Evolutionary conservation across 495 filamentous ascomycete genomes (phyloP), one percentile per base, ranked within the genome.

Genomic region (Lasiosphaeria hispida): DNA sequence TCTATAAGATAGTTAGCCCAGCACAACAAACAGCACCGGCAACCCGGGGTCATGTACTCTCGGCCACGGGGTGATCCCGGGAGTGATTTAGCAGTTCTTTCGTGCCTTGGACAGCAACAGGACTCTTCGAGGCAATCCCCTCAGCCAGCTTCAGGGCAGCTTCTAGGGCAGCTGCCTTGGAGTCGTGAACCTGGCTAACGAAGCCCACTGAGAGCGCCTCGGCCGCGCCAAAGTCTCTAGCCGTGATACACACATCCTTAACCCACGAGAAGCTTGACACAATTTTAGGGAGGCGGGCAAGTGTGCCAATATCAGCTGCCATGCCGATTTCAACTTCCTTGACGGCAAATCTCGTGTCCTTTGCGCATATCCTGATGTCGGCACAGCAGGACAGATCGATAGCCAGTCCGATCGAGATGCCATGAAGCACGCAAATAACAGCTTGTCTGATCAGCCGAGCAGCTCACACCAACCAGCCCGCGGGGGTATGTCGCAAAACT

Each of bases 271-370:
- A 74, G 56, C 76, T 85, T 1, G 87, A 86, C 5, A 96, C 91
- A 7, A 88, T 77, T 73, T 95, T 94, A 34, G 94, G 94, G 41
- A 98, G 75, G 2, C 94, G 87, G 17, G 80, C 84, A 39, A 98
- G 74, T 1, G 92, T 96, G 13, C 94, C 94, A 47, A 97, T 85
- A 71, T 98, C 94, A 13, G 94, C 94, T 10, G 94, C 94, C 30
- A 98, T 71, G 0, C 94, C 94, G 37, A 97, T 95, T 67, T 97
- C 94, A 11, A 96, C 91, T 75, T 97, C 95, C 67, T 96, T 96
- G 18, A 97, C 91, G 0, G 85, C 77, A 62, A 97, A 89, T 19
- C 75, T 77, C 1, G 85, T 78, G 48, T 85, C 80, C 11, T 72
- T 65, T 0, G 85, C 77, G 63, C 83, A 88, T 56, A 97, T 74